Base-by-base conservation (phyloP, 2,329 filamentous ascomycete species). In the Cephalotrichum gorgonifer region DNA sequence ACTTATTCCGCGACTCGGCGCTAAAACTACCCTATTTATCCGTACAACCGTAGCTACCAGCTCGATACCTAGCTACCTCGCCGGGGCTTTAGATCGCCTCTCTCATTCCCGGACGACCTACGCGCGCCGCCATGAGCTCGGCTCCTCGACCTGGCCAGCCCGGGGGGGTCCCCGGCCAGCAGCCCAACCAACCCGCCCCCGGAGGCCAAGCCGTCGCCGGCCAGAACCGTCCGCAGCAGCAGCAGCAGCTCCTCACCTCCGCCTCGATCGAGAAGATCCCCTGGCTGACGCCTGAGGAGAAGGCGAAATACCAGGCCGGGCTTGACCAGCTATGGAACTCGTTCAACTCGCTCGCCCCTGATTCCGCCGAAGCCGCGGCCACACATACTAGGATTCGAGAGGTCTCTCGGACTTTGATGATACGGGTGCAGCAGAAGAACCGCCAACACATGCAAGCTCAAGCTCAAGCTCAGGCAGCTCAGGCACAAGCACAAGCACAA, bases 381-480 rank as follows among this genome's bases (percentile, higher is more conserved):
- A 78, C 79, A 0, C 73, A 72, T 53, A 69, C 71, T 38, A 83
- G 81, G 63, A 75, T 84, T 22, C 61, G 66, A 6, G 78, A 83
- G 8, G 83, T 84, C 57, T 78, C 79, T 0, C 70, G 70, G 41
- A 79, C 78, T 62, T 68, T 84, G 2, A 62, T 70, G 3, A 61
- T 60, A 0, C 82, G 80, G 60, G 44, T 54, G 52, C 47, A 58
- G 38, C 56, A 60, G 22, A 61, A 66, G 27, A 56, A 55, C 2
- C 65, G 66, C 45, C 61, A 63, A 8, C 62, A 65, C 26, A 61
- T 63, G 43, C 61, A 63, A 39, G 53, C 51, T 4, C 52, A 52
- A 38, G 51, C 49, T 2, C 57, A 59, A 45, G 47, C 55, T 26
- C 61, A 61, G 30, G 23, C 55, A 48, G 49, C 54, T 50, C 55